phyloP scores from a whole-genome alignment of 1,284 basidiomycete genomes.

The Apiotrichum sp. region DNA sequence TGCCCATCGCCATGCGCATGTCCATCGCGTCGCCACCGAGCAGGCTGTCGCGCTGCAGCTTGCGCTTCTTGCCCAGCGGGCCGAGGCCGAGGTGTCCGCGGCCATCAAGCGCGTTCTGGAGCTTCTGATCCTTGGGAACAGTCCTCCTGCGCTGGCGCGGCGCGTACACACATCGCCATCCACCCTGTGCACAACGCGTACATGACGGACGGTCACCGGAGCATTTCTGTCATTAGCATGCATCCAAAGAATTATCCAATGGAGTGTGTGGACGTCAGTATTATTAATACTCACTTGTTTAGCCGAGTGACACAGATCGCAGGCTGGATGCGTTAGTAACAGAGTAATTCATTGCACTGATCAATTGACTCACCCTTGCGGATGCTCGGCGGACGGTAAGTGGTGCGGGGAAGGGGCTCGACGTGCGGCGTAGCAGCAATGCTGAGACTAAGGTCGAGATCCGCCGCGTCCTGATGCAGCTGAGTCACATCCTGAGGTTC shows the following conservation, averaged over 20 bases:
- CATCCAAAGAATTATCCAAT: too few relatives aligned
- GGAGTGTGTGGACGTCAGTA: too few relatives aligned
- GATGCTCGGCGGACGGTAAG: conserved; percentile 39
- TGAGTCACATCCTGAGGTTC: conserved; percentile 7
- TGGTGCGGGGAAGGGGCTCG: conserved; percentile 2
- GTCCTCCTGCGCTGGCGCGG: conserved; percentile 44
- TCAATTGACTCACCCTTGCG: conserved; percentile 30
- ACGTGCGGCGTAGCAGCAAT: conserved; percentile 13
- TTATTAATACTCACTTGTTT: conserved; percentile 33
- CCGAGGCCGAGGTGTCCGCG: not conserved
- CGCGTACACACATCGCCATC: conserved; percentile 44
- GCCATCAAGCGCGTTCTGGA: conserved; percentile 15
- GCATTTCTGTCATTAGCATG: conserved; percentile 31
- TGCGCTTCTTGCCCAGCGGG: conserved; percentile 36
- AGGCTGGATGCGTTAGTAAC: conserved; percentile 24
- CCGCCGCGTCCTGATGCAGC: conserved; percentile 7
- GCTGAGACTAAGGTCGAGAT: conserved; percentile 30
- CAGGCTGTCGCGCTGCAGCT: conserved; percentile 28
- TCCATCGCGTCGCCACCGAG: conserved; percentile 34
- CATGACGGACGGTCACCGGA: conserved; percentile 45
- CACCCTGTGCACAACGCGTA: conserved; percentile 40
- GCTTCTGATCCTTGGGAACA: conserved; percentile 41
- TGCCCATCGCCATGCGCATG: conserved; percentile 43
- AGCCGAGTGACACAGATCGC: conserved; percentile 44
- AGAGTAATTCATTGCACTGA: too few relatives aligned